Base-by-base conservation (phyloP, 2,329 filamentous ascomycete genomes). In the Rhinocladiella mackenziei region DNA sequence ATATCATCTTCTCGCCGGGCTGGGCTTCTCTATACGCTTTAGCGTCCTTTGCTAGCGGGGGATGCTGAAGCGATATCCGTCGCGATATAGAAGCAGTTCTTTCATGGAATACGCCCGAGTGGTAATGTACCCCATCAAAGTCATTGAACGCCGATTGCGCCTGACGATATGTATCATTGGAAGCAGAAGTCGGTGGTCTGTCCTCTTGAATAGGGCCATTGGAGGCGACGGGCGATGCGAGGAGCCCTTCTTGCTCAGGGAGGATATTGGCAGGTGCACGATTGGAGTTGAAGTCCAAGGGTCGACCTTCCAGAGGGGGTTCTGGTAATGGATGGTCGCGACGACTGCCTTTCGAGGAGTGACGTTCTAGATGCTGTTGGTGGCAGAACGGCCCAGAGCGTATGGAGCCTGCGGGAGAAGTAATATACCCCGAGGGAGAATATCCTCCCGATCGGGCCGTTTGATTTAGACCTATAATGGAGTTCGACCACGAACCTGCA, bases 1-100 rank as follows among this genome's bases (percentile, higher is more conserved):
- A 97, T 7, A 95, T 80, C 86, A 97, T 95, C 56, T 82, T 74
- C 54, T 91, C 80, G 3, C 80, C 83, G 1, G 83, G 83, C 37
- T 60, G 62, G 2, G 67, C 62, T 43, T 68, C 61, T 38, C 64
- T 60, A 54, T 65, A 67, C 17, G 60, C 57, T 50, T 65, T 57
- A 9, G 64, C 58, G 37, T 65, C 58, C 42, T 58, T 62, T 4
- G 68, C 66, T 33, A 69, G 61, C 23, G 68, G 66, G 15, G 66
- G 65, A 36, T 61, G 62, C 14, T 52, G 61, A 30, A 71, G 50
- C 19, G 69, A 65, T 13, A 69, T 52, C 30, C 59, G 63, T 17
- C 64, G 61, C 10, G 46, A 38, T 10, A 37, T 54, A 51, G 40
- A 50, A 38, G 42, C 58, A 43, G 25, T 50, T 33, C 15, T 55